Percentiles rank a stretch among this genome's conserved stretches.
These are phyloP conservation scores for Corymbia citriodora DNA, from an alignment of 441 rosid genomes.

Conservation along the genomic window DNA sequence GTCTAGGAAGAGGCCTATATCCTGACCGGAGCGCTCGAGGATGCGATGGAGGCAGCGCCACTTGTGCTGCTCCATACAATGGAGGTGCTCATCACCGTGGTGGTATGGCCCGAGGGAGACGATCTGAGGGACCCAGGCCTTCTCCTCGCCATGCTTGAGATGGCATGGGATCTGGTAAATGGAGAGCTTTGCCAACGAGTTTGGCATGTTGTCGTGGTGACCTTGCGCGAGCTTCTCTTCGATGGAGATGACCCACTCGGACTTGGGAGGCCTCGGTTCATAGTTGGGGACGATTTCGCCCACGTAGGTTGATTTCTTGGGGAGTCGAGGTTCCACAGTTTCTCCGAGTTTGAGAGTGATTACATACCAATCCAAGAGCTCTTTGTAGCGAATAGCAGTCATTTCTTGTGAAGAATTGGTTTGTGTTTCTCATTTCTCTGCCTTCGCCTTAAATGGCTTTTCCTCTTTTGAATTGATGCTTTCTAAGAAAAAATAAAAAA, in stretches of 20 bases:
- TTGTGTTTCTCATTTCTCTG: too few species aligned
- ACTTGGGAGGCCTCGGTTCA: constrained; percentile 18
- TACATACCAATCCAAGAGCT: constrained; percentile 67
- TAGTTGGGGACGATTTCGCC: neutral
- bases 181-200: too few species aligned
- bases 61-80: constrained; percentile 71
- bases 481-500: neutral
- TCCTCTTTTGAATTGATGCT: neutral
- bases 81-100: constrained; percentile 54
- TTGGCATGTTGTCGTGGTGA: too few species aligned
- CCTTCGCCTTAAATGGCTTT: neutral
- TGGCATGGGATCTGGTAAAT: constrained; percentile 46
- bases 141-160: constrained; percentile 64
- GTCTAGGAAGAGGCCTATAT: constrained; percentile 44
- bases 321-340: constrained; percentile 45
- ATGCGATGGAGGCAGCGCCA: constrained; percentile 64
- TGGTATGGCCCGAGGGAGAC: constrained; percentile 64
- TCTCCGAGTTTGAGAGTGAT: constrained; percentile 80
- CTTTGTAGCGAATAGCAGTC: too few species aligned
- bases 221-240: too few species aligned
- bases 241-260: constrained; percentile 63
- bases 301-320: constrained; percentile 7
- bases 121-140: constrained; percentile 12
- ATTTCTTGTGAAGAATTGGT: neutral
- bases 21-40: constrained; percentile 47